Conservation (phyloP, 257 asterid genomes). For the Verbascum thapsus region DNA sequence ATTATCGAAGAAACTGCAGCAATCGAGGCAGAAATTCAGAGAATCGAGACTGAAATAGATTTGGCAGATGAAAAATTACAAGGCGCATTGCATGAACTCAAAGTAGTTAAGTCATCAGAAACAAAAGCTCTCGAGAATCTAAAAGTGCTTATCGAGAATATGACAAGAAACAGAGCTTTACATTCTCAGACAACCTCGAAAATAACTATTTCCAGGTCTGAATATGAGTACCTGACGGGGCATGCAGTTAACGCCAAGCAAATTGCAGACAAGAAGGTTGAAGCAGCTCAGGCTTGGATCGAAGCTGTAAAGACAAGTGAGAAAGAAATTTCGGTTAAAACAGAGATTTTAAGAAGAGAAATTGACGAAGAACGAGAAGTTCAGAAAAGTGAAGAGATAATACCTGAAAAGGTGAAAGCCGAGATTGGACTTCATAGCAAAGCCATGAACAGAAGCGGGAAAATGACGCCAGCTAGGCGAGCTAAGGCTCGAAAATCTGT, state of each 20-base stretch:
- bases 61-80: slow-evolving; percentile 60
- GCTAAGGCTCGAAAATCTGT: slow-evolving; percentile 47
- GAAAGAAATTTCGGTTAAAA: slow-evolving; percentile 58
- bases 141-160: slow-evolving; percentile 43
- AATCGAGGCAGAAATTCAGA: slow-evolving; percentile 52
- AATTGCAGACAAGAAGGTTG: slow-evolving; percentile 81
- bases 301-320: slow-evolving; percentile 84
- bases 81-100: slow-evolving; percentile 59
- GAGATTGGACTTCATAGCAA: slow-evolving; percentile 35
- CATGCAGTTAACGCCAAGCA: slow-evolving; percentile 69
- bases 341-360: slow-evolving; percentile 55
- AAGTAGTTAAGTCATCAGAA: slow-evolving; percentile 66
- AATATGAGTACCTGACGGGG: slow-evolving; percentile 74
- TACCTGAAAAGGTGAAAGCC: slow-evolving; percentile 34
- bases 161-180: slow-evolving; percentile 56
- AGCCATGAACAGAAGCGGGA: slow-evolving; percentile 42
- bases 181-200: slow-evolving; percentile 48
- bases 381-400: slow-evolving; percentile 45
- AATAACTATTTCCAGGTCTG: slow-evolving; percentile 72
- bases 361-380: slow-evolving; percentile 48
- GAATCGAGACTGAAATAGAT: slow-evolving; percentile 54
- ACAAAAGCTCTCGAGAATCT: slow-evolving; percentile 65
- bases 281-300: slow-evolving; percentile 88
- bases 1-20: slow-evolving; percentile 52
- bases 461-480: slow-evolving; percentile 47